Evolutionary conservation across 225 moss, liverwort and hornwort genomes (phyloP), one percentile per base, ranked within the genome.

Genomic region (Marchantia polymorpha): DNA sequence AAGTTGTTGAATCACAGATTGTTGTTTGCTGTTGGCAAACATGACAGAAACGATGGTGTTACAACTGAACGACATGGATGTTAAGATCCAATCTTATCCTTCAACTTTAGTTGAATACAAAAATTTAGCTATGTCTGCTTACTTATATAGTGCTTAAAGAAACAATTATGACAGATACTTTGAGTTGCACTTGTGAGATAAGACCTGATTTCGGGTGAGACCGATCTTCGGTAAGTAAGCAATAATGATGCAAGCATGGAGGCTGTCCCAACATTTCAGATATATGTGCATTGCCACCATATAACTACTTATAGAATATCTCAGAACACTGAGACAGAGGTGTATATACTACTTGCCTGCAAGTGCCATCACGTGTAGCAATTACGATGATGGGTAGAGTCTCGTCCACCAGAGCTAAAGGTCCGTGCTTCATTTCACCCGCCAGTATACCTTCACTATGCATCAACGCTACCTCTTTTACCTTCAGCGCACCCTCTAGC

Each of bases 351-450:
- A 72, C 82, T 82, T 89, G 87, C 97, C 92, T 99, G 95, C 91
- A 99, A 75, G 99, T 99, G 63, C 91, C 88, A 88, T 99, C 99
- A 74, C 99, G 90, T 73, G 95, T 99, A 76, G 95, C 99, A 78
- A 99, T 84, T 46, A 99, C 99, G 76, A 99, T 95, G 51, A 99
- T 91, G 15, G 99, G 95, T 75, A 99, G 93, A 73, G 90, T 93
- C 81, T 99, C 99, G 86, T 99, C 99, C 81, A 99, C 99, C 76
- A 99, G 86, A 30, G 99, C 95, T 77, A 99, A 80, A 67, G 95
- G 95, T 66, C 99, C 99, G 79, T 99, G 99, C 83, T 99, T 99
- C 99, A 99, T 99, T 85, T 99, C 99, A 63, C 99, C 99, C 58
- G 99, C 99, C 79, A 99, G 89, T 71, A 99, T 99, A 60, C 99